Evolutionary conservation across 192 early-diverging fungal species (phyloP).

Genomic region (Kickxella alabastrina): DNA sequence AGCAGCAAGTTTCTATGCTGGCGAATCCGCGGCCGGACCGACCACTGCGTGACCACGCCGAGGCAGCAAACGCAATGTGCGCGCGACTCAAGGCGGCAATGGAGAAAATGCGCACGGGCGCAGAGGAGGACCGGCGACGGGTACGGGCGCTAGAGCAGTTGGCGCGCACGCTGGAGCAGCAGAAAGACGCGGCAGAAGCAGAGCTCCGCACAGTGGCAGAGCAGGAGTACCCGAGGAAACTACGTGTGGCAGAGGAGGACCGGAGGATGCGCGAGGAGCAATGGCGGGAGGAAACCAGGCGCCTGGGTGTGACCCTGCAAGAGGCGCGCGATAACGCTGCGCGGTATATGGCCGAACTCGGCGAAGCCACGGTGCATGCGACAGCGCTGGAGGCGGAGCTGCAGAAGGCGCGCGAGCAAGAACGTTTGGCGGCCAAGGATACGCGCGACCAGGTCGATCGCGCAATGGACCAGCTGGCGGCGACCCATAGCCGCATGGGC

Average conservation of each 20-base stretch:
- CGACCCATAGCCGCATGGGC: slow-evolving; percentile 12
- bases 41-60: slow-evolving; percentile 24
- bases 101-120: slow-evolving; percentile 12
- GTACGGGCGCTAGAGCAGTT: slow-evolving; percentile 25
- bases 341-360: slow-evolving; percentile 43
- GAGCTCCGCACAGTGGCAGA: slow-evolving; percentile 19
- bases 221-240: slow-evolving; percentile 23
- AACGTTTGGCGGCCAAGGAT: slow-evolving; percentile 3
- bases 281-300: slow-evolving; percentile 25
- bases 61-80: slow-evolving; percentile 28
- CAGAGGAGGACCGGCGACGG: slow-evolving; percentile 24
- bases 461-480: slow-evolving; percentile 11
- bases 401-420: slow-evolving; percentile 21
- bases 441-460: slow-evolving; percentile 25
- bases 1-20: slow-evolving; percentile 19
- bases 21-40: slow-evolving; percentile 26
- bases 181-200: slow-evolving; percentile 16
- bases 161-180: slow-evolving; percentile 35
- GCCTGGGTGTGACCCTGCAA: slow-evolving; percentile 22
- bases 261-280: slow-evolving; percentile 30
- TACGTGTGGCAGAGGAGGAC: slow-evolving; percentile 17
- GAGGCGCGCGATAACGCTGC: slow-evolving; percentile 33
- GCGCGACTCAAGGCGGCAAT: slow-evolving; percentile 17
- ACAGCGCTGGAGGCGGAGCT: slow-evolving; percentile 47
- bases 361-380: slow-evolving; percentile 38